Evolutionary conservation across 129 eudicot species (phyloP).

Genomic region (Silybum marianum): DNA sequence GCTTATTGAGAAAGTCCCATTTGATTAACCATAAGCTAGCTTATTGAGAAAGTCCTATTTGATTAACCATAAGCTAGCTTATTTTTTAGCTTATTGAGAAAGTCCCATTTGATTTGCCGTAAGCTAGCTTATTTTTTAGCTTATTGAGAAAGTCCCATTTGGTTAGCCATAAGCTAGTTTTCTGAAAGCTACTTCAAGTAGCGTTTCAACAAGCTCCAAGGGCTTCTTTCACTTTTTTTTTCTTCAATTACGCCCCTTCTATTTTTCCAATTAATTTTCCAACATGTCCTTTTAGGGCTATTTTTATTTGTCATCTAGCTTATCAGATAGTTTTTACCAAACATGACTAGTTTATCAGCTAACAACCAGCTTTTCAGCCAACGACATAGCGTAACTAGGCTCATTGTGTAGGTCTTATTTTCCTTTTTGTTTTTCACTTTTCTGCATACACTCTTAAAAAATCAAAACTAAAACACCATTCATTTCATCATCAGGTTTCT

Average conservation of each 20-base stretch:
- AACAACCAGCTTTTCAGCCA: not conserved
- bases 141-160: not conserved
- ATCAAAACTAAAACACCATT: constrained; percentile 4
- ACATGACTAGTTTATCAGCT: not conserved
- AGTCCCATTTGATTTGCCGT: not conserved
- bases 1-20: not conserved
- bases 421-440: not conserved
- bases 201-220: not conserved
- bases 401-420: not conserved
- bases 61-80: not conserved
- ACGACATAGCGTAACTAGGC: not conserved
- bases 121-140: not conserved
- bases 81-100: not conserved
- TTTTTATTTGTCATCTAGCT: not conserved
- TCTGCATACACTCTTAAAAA: not conserved
- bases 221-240: not conserved
- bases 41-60: not conserved
- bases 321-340: not conserved
- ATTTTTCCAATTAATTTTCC: not conserved
- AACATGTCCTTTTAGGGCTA: not conserved
- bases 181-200: not conserved
- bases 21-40: not conserved
- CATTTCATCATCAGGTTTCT: constrained; percentile 56
- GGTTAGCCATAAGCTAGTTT: not conserved
- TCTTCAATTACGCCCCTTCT: no score